These are phyloP conservation scores for Termitomyces sp. DNA, from an alignment of 768 basidiomycete species.

Conservation along the genomic window DNA sequence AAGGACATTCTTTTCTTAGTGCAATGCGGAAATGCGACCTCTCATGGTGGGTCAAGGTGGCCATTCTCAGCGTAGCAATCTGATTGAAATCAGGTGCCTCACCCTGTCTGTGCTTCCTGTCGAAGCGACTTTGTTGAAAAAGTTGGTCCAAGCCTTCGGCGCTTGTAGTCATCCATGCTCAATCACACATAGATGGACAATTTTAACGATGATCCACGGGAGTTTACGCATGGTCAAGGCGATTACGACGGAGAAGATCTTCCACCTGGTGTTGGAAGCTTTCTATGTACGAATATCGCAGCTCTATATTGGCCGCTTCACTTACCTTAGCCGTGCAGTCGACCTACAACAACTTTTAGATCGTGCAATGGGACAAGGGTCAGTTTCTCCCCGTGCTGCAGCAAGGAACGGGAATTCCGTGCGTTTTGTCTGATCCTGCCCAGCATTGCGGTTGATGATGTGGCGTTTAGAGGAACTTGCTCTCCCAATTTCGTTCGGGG, in stretches of 20 bases:
- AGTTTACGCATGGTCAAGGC: conserved; percentile 39
- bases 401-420: conserved; percentile 3
- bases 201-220: conserved; percentile 68
- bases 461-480: conserved; percentile 6
- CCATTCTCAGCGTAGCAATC: not conserved
- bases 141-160: conserved; percentile 29
- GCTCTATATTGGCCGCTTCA: not conserved
- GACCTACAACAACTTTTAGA: conserved; percentile 31
- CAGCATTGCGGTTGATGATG: not conserved
- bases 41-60: conserved; percentile 54
- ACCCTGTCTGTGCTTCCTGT: conserved; percentile 83
- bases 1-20: conserved; percentile 37
- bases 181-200: conserved; percentile 58
- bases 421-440: not conserved
- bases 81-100: conserved; percentile 50
- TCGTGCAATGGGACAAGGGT: conserved; percentile 21
- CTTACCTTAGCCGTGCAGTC: conserved; percentile 18
- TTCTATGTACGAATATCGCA: conserved; percentile 38
- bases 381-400: conserved; percentile 2
- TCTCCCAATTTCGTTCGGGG: conserved; percentile 11
- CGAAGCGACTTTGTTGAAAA: conserved; percentile 79
- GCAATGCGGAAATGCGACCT: conserved; percentile 84
- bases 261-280: conserved; percentile 37
- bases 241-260: conserved; percentile 23
- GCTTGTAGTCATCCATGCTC: conserved; percentile 5